phyloP scores from a whole-genome alignment of 768 basidiomycete genomes.

The Leccinum variicolor region DNA sequence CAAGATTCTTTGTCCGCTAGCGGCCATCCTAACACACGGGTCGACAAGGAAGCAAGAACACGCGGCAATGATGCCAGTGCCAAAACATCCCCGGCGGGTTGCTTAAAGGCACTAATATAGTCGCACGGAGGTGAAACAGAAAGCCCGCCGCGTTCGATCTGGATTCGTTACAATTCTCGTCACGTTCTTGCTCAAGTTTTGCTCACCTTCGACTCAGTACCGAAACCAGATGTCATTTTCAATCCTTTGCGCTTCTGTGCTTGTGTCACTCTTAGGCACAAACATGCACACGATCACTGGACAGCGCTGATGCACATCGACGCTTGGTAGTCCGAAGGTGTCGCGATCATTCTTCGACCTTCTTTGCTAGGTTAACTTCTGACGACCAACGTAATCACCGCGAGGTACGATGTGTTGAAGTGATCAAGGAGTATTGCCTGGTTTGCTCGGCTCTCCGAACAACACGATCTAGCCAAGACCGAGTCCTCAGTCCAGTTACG shows the following conservation, averaged over 20 bases:
- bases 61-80: conserved; percentile 8
- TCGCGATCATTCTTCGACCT: conserved; percentile 17
- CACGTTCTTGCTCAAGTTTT: not conserved
- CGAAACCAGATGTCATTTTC: not conserved
- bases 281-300: not conserved
- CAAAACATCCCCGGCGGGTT: conserved; percentile 8
- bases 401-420: not conserved
- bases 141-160: conserved; percentile 8
- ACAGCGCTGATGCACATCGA: not conserved
- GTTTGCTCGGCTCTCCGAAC: not conserved
- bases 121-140: conserved; percentile 8
- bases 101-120: conserved; percentile 18
- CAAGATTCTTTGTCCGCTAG: conserved; percentile 16
- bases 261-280: not conserved
- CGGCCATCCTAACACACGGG: conserved; percentile 1
- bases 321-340: conserved; percentile 12
- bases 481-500: not conserved
- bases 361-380: conserved; percentile 16
- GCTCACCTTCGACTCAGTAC: not conserved
- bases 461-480: not conserved
- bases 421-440: not conserved
- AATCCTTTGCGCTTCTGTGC: not conserved
- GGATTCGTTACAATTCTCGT: not conserved
- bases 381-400: conserved; percentile 16
- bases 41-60: conserved; percentile 16